Percentiles rank a stretch among this genome's conserved stretches.
Evolutionary conservation across 768 basidiomycete species (phyloP).

Genomic region (Panaeolus papilionaceus): DNA sequence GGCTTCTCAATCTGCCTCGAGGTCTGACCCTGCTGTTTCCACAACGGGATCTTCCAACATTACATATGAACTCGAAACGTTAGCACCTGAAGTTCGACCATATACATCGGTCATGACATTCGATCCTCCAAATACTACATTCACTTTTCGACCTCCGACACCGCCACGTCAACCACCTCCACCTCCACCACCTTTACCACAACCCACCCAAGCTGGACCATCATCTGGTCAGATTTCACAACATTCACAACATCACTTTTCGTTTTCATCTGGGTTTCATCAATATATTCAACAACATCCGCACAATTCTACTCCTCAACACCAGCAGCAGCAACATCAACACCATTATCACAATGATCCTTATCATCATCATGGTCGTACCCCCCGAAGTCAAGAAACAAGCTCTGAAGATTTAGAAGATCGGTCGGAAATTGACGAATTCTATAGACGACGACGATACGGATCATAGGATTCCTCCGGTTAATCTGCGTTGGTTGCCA

Average conservation of each 20-base stretch:
- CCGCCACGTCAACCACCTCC: constrained; percentile 22
- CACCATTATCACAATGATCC: constrained; percentile 1
- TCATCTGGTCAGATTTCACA: background rate
- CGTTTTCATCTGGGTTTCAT: background rate
- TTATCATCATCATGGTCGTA: constrained; percentile 28
- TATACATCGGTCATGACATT: constrained; percentile 38
- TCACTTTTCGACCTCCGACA: constrained; percentile 36
- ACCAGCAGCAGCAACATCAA: background rate
- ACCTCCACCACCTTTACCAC: background rate
- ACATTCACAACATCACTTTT: background rate
- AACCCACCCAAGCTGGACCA: background rate
- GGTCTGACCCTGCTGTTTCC: constrained; percentile 22
- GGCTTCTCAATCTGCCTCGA: constrained; percentile 20
- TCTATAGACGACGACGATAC: constrained; percentile 31
- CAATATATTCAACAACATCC: background rate
- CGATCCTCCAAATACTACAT: constrained; percentile 25
- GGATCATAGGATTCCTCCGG: constrained; percentile 34
- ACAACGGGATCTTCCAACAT: constrained; percentile 24
- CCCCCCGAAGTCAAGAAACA: constrained; percentile 36
- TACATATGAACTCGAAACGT: constrained; percentile 31
- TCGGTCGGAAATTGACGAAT: constrained; percentile 40
- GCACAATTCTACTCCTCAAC: no score
- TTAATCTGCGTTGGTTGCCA: constrained; percentile 17
- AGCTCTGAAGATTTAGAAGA: constrained; percentile 33
- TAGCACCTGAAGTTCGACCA: constrained; percentile 38